Evolutionary conservation across 192 early-diverging fungal species (phyloP).

Genomic region (Diversispora epigaea): DNA sequence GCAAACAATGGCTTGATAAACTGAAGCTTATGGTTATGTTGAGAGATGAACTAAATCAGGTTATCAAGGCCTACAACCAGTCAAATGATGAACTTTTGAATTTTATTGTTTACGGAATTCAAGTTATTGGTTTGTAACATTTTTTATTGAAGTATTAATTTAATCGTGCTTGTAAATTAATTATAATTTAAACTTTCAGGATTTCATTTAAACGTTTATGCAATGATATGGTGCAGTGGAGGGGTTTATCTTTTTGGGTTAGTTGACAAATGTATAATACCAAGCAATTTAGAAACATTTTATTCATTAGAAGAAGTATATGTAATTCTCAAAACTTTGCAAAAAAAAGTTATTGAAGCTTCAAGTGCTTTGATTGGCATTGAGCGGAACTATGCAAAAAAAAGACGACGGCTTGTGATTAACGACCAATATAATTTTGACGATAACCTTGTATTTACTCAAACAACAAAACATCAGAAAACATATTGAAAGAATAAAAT

Average conservation of each 20-base stretch:
- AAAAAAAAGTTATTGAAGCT: slow-evolving; percentile 11
- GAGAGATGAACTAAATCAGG: slow-evolving; percentile 19
- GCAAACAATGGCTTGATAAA: slow-evolving; percentile 26
- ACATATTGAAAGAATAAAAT: too few species aligned
- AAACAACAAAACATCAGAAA: background rate
- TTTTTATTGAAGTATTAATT: background rate
- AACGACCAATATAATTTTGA: background rate
- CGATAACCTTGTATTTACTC: background rate
- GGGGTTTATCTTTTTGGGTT: slow-evolving; percentile 18
- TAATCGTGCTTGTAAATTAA: slow-evolving; percentile 9
- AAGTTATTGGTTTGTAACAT: slow-evolving; percentile 18
- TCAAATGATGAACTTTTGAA: background rate
- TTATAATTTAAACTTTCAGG: background rate
- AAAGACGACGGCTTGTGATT: slow-evolving; percentile 6
- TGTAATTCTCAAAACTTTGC: slow-evolving; percentile 7
- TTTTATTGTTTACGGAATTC: slow-evolving; percentile 23
- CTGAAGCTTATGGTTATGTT: slow-evolving; percentile 28
- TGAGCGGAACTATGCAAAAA: slow-evolving; percentile 2
- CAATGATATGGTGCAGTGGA: slow-evolving; percentile 16
- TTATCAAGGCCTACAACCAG: slow-evolving; percentile 3
- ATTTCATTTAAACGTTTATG: slow-evolving; percentile 20
- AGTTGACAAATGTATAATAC: slow-evolving; percentile 7
- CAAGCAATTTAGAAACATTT: slow-evolving; percentile 7
- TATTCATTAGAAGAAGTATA: slow-evolving; percentile 21
- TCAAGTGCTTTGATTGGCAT: slow-evolving; percentile 8